A percentile compares a stretch with the other conserved stretches of the same genome.
These are phyloP conservation scores for Eucalyptus globulus DNA, from an alignment of 345 rosid genomes.

Conservation along the genomic window DNA sequence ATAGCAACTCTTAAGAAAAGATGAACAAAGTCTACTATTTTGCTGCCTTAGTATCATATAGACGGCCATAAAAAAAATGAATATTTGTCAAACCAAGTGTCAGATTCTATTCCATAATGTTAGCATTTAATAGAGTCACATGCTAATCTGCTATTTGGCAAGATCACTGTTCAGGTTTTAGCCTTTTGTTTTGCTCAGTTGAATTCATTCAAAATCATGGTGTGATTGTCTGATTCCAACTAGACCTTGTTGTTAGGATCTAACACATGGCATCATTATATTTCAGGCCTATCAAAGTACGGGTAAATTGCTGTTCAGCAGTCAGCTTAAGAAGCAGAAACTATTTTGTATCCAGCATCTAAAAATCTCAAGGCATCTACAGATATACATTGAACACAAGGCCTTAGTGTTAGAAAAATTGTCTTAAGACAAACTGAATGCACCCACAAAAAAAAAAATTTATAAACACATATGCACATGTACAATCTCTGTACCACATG, in stretches of 20 bases:
- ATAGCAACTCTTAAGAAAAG: background rate
- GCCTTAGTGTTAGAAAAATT: background rate
- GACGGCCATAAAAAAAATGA: background rate
- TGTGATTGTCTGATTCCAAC: background rate
- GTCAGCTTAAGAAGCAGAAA: background rate
- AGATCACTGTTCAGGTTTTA: background rate
- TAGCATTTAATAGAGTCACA: background rate
- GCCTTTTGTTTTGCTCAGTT: background rate
- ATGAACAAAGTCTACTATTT: background rate
- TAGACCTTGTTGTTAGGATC: background rate
- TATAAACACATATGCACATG: background rate
- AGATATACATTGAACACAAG: background rate
- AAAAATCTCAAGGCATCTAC: background rate
- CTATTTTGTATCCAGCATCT: background rate
- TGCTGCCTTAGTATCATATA: background rate
- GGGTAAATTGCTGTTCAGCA: background rate
- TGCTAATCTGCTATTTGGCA: background rate
- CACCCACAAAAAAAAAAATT: background rate
- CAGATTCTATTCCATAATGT: background rate
- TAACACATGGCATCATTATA: background rate
- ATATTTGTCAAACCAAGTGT: background rate
- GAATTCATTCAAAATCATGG: background rate
- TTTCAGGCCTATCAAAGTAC: background rate
- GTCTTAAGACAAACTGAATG: background rate
- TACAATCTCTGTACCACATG: slow-evolving; percentile 41